Evolutionary conservation across 176 grass and related monocot genomes (phyloP).

Genomic region (Oryza glaberrima): DNA sequence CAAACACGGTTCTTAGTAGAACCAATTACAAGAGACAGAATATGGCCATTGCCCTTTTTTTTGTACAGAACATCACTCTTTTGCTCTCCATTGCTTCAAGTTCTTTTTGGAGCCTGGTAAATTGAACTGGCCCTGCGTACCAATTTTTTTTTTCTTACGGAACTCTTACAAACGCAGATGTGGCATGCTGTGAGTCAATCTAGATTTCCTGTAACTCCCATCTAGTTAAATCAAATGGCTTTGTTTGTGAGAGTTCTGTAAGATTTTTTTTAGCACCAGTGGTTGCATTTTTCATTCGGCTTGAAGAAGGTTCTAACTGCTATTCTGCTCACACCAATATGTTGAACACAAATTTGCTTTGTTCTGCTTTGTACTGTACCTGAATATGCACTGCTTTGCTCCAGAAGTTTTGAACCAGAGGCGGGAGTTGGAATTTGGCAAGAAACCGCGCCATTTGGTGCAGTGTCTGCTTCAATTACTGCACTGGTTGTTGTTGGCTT

Average conservation of each 20-base stretch:
- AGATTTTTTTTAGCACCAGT: too few species aligned
- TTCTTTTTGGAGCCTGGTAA: not conserved
- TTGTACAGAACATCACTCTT: slow-evolving; percentile 6
- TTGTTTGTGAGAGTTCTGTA: too few species aligned
- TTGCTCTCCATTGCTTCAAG: not conserved
- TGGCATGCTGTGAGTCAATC: too few species aligned
- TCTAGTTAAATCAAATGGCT: too few species aligned
- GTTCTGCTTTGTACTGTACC: not conserved
- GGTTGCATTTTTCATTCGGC: not conserved
- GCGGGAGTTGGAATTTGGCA: not conserved
- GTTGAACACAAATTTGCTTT: not conserved
- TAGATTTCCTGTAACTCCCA: too few species aligned
- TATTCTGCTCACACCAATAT: not conserved
- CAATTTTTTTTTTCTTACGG: too few species aligned
- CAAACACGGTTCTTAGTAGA: not conserved
- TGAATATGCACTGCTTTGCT: not conserved
- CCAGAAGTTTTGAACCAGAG: slow-evolving; percentile 15
- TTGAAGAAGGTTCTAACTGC: not conserved
- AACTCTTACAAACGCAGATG: too few species aligned
- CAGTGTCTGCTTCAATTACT: not conserved
- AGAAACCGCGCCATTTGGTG: slow-evolving; percentile 5
- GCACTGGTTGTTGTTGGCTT: not conserved
- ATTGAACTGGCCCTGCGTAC: not conserved
- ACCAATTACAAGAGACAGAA: slow-evolving; percentile 11
- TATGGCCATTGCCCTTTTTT: slow-evolving; percentile 3